Evolutionary conservation across 2,329 filamentous ascomycete species (phyloP).

Genomic region (Ophiostoma himal-ulmi): DNA sequence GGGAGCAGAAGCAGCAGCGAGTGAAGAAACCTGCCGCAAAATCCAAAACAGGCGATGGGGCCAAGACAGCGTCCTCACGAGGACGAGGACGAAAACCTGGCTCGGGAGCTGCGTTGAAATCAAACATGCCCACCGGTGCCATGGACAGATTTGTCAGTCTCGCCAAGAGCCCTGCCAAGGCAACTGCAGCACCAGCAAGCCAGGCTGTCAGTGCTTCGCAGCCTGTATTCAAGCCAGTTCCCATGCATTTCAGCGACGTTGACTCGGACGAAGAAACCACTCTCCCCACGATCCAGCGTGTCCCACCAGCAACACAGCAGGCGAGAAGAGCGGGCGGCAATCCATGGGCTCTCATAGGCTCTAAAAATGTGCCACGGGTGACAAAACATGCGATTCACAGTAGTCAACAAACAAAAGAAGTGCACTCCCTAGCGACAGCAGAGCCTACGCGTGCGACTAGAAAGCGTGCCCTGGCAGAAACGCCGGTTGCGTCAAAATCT

Average conservation of each 20-base stretch:
- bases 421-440: neutral
- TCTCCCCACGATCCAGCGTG: neutral
- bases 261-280: slow-evolving; percentile 9
- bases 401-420: neutral
- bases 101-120: neutral
- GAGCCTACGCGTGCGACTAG: neutral
- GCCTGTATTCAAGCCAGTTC: neutral
- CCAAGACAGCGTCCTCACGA: slow-evolving; percentile 20
- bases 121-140: slow-evolving; percentile 30
- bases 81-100: slow-evolving; percentile 19
- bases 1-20: slow-evolving; percentile 42
- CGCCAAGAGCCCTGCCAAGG: slow-evolving; percentile 31
- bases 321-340: slow-evolving; percentile 9
- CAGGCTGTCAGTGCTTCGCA: neutral
- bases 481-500: neutral
- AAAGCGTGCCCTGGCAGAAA: slow-evolving; percentile 6
- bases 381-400: neutral
- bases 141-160: slow-evolving; percentile 37
- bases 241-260: neutral
- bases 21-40: slow-evolving; percentile 21
- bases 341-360: slow-evolving; percentile 20
- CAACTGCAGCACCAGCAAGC: neutral
- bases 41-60: slow-evolving; percentile 10
- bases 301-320: neutral
- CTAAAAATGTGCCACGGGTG: slow-evolving; percentile 17